Evolutionary conservation across 1,284 basidiomycete genomes (phyloP).

Genomic region (Ceratorhiza oryzae-sativae): DNA sequence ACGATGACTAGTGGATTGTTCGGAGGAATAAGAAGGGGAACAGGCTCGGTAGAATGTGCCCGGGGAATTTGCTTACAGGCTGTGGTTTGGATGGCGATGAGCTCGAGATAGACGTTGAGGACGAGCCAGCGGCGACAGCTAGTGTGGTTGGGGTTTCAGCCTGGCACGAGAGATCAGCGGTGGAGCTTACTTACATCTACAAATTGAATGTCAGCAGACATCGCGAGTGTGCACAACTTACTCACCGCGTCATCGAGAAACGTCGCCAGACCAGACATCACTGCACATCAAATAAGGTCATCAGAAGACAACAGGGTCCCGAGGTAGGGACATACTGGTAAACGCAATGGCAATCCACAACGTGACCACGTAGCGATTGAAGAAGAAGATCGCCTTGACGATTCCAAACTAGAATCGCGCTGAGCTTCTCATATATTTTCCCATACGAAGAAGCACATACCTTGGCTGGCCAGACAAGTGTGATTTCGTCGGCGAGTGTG

Average conservation of each 20-base stretch:
- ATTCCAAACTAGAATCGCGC: background rate
- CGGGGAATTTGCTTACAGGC: constrained; percentile 1
- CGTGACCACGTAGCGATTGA: constrained; percentile 19
- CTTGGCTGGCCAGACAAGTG: constrained; percentile 30
- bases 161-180: background rate
- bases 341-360: background rate
- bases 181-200: background rate
- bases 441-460: background rate
- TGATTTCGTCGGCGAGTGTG: constrained; percentile 16
- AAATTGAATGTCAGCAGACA: background rate
- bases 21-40: background rate
- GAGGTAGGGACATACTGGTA: constrained; percentile 1
- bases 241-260: background rate
- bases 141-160: background rate
- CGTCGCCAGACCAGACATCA: constrained; percentile 3
- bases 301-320: no score
- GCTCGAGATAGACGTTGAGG: background rate
- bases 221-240: background rate
- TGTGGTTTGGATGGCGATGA: constrained; percentile 15
- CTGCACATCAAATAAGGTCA: background rate
- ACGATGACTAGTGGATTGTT: constrained; percentile 5
- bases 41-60: no score
- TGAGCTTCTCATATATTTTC: background rate
- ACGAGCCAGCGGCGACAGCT: constrained; percentile 6
- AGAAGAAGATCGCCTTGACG: constrained; percentile 11